Percentiles rank a stretch among this genome's conserved stretches.
Evolutionary conservation across 2,329 filamentous ascomycete species (phyloP).

Genomic region (Exophiala phaeomuriformis): DNA sequence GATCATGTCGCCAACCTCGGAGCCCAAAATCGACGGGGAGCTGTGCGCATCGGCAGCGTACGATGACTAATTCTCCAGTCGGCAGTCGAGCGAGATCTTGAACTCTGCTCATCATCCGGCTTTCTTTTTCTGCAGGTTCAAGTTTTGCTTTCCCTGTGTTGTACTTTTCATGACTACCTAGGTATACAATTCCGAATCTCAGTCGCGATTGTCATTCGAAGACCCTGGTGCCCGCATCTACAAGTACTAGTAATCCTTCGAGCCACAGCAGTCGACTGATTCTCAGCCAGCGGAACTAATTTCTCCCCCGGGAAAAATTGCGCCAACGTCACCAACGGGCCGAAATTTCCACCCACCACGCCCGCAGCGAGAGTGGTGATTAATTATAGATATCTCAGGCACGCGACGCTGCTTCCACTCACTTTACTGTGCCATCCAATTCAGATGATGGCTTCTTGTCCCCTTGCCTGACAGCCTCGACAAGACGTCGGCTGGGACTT

Average conservation of each 20-base stretch:
- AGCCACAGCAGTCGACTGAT: not conserved
- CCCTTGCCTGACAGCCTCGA: not conserved
- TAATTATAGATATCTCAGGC: not conserved
- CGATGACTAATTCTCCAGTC: not conserved
- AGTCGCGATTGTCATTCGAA: too few species aligned
- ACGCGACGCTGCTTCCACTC: not conserved
- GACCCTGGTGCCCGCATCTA: too few species aligned
- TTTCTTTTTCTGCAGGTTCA: too few species aligned
- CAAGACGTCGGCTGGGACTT: not conserved
- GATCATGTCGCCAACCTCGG: too few species aligned
- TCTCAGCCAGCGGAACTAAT: not conserved
- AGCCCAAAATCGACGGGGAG: too few species aligned
- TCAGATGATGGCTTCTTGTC: not conserved
- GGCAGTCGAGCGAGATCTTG: too few species aligned
- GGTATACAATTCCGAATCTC: too few species aligned
- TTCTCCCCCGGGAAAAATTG: constrained; percentile 1
- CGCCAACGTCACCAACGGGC: not conserved
- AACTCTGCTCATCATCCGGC: too few species aligned
- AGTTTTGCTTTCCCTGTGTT: too few species aligned
- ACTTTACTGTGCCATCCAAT: not conserved
- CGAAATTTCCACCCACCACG: not conserved
- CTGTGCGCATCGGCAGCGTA: not conserved
- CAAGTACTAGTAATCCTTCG: too few species aligned
- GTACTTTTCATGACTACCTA: not conserved
- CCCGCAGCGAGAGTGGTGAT: not conserved